Conservation (phyloP, 2,329 filamentous ascomycete species). For the Diaporthe vexans region DNA sequence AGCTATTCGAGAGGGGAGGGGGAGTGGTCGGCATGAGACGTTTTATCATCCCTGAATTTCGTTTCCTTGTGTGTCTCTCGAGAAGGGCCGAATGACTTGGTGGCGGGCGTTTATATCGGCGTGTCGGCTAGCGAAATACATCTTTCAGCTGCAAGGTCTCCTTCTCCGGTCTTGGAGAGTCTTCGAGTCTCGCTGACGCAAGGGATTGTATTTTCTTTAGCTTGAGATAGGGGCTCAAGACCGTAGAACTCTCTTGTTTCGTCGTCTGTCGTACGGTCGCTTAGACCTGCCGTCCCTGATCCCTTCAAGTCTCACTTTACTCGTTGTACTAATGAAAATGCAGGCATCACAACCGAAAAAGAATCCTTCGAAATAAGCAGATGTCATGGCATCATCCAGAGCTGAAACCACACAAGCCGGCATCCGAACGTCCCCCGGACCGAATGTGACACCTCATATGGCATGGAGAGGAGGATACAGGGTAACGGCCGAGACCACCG, state of each 20-base stretch:
- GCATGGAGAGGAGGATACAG: neutral
- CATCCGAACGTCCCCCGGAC: neutral
- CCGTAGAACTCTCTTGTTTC: neutral
- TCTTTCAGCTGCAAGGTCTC: neutral
- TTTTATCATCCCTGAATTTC: slow-evolving; percentile 44
- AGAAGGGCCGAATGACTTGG: neutral
- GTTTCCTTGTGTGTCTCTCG: neutral
- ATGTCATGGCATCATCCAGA: neutral
- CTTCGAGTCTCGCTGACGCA: neutral
- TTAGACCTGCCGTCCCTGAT: neutral
- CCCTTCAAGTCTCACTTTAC: neutral
- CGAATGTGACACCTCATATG: slow-evolving; percentile 2
- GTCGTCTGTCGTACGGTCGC: neutral
- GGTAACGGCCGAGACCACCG: slow-evolving; percentile 18
- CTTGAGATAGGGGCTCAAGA: neutral
- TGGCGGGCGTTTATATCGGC: neutral
- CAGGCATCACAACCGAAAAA: neutral
- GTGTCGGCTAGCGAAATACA: neutral
- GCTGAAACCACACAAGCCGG: neutral
- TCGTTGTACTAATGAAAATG: neutral
- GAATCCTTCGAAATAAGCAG: neutral
- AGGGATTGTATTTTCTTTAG: neutral
- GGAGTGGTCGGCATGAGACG: slow-evolving; percentile 43
- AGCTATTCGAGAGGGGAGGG: slow-evolving; percentile 10
- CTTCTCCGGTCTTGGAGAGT: neutral